Evolutionary conservation across 352 stramenopile species (phyloP), one percentile per base, ranked within the genome.

Genomic region (Phytophthora colocasiae): DNA sequence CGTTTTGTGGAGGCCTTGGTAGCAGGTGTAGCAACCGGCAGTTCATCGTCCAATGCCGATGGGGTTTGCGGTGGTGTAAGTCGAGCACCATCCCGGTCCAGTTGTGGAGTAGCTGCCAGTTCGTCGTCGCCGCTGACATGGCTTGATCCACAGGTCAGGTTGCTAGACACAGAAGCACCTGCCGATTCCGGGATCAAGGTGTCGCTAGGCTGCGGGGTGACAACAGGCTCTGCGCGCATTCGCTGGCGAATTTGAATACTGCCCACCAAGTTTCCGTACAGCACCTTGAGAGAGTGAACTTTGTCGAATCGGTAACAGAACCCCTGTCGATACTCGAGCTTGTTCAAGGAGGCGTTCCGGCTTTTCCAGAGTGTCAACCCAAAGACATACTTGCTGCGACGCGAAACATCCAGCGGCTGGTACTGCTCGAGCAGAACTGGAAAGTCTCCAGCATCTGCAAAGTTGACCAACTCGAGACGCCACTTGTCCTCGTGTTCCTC

Each of bases 231-330:
- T 12, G 48, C 31, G 4, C 4, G 38, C 2, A 58, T 6, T n/a
- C 14, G 39, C 14, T 58, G 22, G 6, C 51, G 51, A 49, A 58
- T 58, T 39, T 58, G 51, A 7, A 58, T 49, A 10, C 51, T 49
- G 3, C 39, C 51, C 0, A 40, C 26, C 4, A n/a, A 11, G 15
- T 58, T 58, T 0, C 38, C 51, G 26, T 49, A 58, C 36, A 40
- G 1, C 2, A 49, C 14, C 7, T 12, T 11, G 1, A 49, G 24
- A n/a, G 38, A 58, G 8, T 49, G 50, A 39, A 49, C 50, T 32
- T 48, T 58, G 1, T 58, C 24, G n/a, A 58, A 58, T 1, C 50
- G 50, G 24, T 49, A 58, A 24, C 19, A 29, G 19, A 58, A 39
- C 2, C 50, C 38, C 11, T 22, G 15, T 2, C 12, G 34, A 39